A percentile compares a stretch with the other conserved stretches of the same genome.
phyloP scores from a whole-genome alignment of 1,139 yeast genomes.

The Sugiyamaella castrensis region DNA sequence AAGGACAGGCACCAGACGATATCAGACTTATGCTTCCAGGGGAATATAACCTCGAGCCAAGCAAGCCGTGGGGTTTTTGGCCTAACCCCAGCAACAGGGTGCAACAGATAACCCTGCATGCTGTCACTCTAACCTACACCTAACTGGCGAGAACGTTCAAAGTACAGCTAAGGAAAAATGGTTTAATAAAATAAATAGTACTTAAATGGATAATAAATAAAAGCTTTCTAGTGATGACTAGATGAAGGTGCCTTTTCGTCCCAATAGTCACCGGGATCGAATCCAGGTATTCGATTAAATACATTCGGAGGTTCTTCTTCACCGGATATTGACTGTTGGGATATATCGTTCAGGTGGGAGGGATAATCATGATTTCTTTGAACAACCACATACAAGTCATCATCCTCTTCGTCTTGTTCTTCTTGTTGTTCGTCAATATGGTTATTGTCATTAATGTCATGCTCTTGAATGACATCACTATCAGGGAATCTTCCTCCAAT shows the following conservation, averaged over 20 bases:
- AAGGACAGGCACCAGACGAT: too few species aligned
- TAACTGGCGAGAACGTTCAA: too few species aligned
- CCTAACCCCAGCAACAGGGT: too few species aligned
- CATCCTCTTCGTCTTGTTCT: slow-evolving; percentile 15
- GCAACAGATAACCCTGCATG: too few species aligned
- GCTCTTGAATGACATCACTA: too few species aligned
- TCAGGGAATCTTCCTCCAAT: too few species aligned
- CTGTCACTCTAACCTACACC: too few species aligned
- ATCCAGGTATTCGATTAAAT: slow-evolving; percentile 30
- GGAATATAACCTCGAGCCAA: too few species aligned
- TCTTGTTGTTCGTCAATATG: slow-evolving; percentile 11
- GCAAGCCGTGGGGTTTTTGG: too few species aligned
- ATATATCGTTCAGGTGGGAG: background rate
- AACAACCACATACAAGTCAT: slow-evolving; percentile 14
- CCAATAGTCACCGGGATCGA: slow-evolving; percentile 35
- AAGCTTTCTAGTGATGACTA: background rate
- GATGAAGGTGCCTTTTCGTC: slow-evolving; percentile 30
- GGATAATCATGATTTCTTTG: slow-evolving; percentile 8
- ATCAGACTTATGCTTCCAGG: too few species aligned
- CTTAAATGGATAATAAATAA: slow-evolving; percentile 11
- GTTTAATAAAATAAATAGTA: background rate
- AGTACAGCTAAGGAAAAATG: background rate
- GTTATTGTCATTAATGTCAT: slow-evolving; percentile 1
- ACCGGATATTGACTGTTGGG: background rate
- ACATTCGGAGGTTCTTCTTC: slow-evolving; percentile 18